A percentile compares a stretch with the other conserved stretches of the same genome.
These are phyloP conservation scores for Psophocarpus tetragonolobus DNA, from an alignment of 306 rosid species.

Conservation along the genomic window DNA sequence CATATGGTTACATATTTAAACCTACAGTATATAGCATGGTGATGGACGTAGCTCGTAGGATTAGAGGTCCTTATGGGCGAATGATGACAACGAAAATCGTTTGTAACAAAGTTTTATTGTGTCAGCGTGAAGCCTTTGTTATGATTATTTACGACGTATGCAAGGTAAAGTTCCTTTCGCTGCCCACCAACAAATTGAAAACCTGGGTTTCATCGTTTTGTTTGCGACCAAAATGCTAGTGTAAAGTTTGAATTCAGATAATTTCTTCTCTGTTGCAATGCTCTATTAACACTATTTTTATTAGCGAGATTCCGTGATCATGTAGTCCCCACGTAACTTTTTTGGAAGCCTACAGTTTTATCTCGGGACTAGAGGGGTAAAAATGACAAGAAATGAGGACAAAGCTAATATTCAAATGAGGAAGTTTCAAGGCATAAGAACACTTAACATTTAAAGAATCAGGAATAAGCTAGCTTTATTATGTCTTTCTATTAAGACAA, in stretches of 20 bases:
- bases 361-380: not conserved
- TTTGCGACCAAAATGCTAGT: conserved; percentile 27
- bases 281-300: not conserved
- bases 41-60: conserved; percentile 27
- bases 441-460: conserved; percentile 2
- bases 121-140: conserved; percentile 8
- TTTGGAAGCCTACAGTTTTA: not conserved
- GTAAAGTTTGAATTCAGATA: not conserved
- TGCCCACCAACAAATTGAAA: conserved; percentile 39
- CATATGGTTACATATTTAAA: no score
- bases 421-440: conserved; percentile 36
- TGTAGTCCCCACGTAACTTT: conserved; percentile 8
- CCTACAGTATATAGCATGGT: not conserved
- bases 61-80: not conserved
- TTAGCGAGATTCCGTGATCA: not conserved
- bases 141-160: not conserved
- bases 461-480: not conserved
- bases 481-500: conserved; percentile 40
- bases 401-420: conserved; percentile 24
- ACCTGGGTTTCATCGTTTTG: conserved; percentile 53
- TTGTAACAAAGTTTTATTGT: conserved; percentile 36
- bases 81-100: conserved; percentile 40
- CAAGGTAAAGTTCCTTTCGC: conserved; percentile 30
- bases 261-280: not conserved
- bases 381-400: conserved; percentile 20